A percentile compares a stretch with the other conserved stretches of the same genome.
Evolutionary conservation across 352 stramenopile species (phyloP).

Genomic region (Phytophthora pinifolia): DNA sequence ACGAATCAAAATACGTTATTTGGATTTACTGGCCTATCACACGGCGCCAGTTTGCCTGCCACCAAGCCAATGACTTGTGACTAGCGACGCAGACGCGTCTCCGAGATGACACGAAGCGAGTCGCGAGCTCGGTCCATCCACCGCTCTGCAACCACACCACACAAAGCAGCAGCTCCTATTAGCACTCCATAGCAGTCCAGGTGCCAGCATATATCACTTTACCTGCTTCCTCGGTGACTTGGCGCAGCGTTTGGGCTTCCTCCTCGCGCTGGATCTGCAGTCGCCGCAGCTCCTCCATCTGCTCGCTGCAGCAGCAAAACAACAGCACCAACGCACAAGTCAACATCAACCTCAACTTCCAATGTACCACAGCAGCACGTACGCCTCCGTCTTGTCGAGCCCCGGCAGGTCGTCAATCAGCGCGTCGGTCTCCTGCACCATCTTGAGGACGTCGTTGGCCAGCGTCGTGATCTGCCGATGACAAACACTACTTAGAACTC

Average conservation of each 20-base stretch:
- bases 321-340: conserved; percentile 1
- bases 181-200: background rate
- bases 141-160: conserved; percentile 40
- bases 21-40: conserved; percentile 10
- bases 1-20: conserved; percentile 20
- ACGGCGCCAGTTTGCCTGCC: no score
- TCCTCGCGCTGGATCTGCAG: conserved; percentile 86
- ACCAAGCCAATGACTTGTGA: background rate
- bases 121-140: conserved; percentile 85
- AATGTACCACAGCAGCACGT: background rate
- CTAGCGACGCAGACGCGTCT: conserved; percentile 67
- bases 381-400: conserved; percentile 82
- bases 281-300: conserved; percentile 74
- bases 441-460: conserved; percentile 74
- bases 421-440: conserved; percentile 76
- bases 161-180: background rate
- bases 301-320: conserved; percentile 40
- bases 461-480: conserved; percentile 63
- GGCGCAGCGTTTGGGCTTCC: conserved; percentile 78
- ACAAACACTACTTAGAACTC: conserved; percentile 1
- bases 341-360: background rate
- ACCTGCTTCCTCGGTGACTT: conserved; percentile 85
- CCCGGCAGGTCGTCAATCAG: conserved; percentile 82
- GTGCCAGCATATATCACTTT: background rate
- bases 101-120: conserved; percentile 81